Percentiles rank a stretch among this genome's conserved stretches.
These are phyloP conservation scores for Chaetomium globosum DNA, from an alignment of 2,329 filamentous ascomycete genomes.

Conservation along the genomic window DNA sequence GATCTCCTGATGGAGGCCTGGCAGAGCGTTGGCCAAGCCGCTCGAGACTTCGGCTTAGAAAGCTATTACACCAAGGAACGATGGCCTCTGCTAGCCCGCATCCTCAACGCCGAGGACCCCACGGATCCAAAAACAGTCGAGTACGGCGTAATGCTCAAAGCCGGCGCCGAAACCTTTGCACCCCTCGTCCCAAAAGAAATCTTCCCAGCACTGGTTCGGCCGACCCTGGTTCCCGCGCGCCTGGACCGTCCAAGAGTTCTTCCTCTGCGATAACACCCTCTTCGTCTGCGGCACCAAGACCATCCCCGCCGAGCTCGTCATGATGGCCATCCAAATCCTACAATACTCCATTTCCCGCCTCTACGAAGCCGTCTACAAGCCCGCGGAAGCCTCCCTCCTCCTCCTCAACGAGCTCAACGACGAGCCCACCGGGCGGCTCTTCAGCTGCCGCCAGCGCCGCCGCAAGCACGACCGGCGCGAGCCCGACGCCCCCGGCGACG, in stretches of 20 bases:
- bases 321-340: slow-evolving; percentile 15
- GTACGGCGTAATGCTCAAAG: neutral
- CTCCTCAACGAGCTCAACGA: neutral
- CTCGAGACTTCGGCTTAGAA: slow-evolving; percentile 18
- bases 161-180: neutral
- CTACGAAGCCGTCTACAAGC: neutral
- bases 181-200: neutral
- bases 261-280: slow-evolving; percentile 26
- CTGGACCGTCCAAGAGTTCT: slow-evolving; percentile 30
- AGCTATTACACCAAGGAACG: slow-evolving; percentile 21
- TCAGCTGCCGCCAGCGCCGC: slow-evolving; percentile 17
- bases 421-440: slow-evolving; percentile 16
- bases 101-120: neutral
- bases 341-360: neutral
- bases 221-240: slow-evolving; percentile 25
- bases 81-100: neutral
- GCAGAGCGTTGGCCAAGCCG: slow-evolving; percentile 9
- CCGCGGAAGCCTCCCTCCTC: neutral
- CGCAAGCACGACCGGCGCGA: slow-evolving; percentile 8
- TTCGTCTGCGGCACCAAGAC: slow-evolving; percentile 27
- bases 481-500: slow-evolving; percentile 12
- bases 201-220: slow-evolving; percentile 4
- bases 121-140: neutral
- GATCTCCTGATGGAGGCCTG: slow-evolving; percentile 28
- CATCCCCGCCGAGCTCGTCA: slow-evolving; percentile 16